phyloP scores from a whole-genome alignment of 2,329 filamentous ascomycete species.

The Sarocladium kiliense region DNA sequence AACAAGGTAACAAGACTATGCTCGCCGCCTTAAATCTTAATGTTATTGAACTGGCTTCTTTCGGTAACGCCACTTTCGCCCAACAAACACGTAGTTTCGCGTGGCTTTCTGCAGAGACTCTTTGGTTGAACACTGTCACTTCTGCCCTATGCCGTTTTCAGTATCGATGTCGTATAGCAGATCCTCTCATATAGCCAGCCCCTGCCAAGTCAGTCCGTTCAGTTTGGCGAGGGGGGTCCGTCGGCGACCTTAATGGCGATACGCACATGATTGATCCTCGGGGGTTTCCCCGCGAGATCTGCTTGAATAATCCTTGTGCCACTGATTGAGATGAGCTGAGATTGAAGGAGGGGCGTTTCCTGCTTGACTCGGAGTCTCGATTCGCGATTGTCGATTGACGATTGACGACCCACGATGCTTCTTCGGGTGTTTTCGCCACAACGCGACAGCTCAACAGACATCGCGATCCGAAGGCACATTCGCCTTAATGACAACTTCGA shows the following conservation, averaged over 20 bases:
- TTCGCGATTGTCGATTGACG: too few species aligned
- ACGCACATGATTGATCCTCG: constrained; percentile 1
- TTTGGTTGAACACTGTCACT: background rate
- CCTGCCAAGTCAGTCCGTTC: background rate
- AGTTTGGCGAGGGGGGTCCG: background rate
- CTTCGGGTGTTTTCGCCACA: too few species aligned
- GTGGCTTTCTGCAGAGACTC: background rate
- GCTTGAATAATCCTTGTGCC: background rate
- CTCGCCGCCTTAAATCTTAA: background rate
- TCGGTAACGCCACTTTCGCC: background rate
- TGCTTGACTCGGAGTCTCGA: too few species aligned
- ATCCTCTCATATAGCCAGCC: background rate
- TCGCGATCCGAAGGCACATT: background rate
- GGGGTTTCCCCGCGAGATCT: constrained; percentile 2
- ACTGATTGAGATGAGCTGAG: too few species aligned
- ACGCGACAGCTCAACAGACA: background rate
- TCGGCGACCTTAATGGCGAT: background rate
- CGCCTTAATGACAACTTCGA: background rate
- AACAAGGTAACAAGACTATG: background rate
- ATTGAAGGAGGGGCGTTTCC: too few species aligned
- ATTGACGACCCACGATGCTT: too few species aligned
- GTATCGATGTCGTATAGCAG: background rate
- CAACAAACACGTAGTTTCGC: background rate
- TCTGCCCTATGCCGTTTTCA: background rate
- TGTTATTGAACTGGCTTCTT: background rate